Conservation (phyloP, 257 asterid genomes). For the Petunia axillaris region DNA sequence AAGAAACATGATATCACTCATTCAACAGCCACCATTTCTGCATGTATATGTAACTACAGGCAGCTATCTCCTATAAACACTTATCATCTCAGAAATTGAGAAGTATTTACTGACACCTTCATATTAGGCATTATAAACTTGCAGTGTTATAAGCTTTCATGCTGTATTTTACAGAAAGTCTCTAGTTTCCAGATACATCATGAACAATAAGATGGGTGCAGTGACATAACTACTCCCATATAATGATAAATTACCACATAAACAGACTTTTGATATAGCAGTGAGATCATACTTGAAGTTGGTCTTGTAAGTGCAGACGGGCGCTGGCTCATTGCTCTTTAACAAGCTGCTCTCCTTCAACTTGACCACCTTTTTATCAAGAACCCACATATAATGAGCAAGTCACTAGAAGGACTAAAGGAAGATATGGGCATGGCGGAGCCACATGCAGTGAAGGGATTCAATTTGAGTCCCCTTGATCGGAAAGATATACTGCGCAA, state of each 20-base stretch:
- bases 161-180: background rate
- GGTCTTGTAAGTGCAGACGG: conserved; percentile 54
- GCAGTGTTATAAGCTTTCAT: background rate
- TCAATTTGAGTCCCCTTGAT: too few relatives aligned
- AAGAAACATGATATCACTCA: background rate
- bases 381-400: conserved; percentile 22
- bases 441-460: too few relatives aligned
- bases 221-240: background rate
- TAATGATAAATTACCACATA: background rate
- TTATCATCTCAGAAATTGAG: conserved; percentile 7
- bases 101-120: conserved; percentile 3
- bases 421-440: background rate
- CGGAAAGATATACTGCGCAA: too few relatives aligned
- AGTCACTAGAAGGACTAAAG: conserved; percentile 5
- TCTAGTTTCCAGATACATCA: background rate
- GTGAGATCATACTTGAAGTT: conserved; percentile 50
- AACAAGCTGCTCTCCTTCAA: conserved; percentile 48
- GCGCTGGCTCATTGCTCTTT: conserved; percentile 59
- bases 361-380: conserved; percentile 27
- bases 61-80: background rate
- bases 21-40: background rate
- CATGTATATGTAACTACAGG: background rate
- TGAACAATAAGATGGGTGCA: conserved; percentile 11
- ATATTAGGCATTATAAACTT: background rate
- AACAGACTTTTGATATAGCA: background rate